Base-by-base conservation (phyloP, 306 rosid species). In the Vigna unguiculata region DNA sequence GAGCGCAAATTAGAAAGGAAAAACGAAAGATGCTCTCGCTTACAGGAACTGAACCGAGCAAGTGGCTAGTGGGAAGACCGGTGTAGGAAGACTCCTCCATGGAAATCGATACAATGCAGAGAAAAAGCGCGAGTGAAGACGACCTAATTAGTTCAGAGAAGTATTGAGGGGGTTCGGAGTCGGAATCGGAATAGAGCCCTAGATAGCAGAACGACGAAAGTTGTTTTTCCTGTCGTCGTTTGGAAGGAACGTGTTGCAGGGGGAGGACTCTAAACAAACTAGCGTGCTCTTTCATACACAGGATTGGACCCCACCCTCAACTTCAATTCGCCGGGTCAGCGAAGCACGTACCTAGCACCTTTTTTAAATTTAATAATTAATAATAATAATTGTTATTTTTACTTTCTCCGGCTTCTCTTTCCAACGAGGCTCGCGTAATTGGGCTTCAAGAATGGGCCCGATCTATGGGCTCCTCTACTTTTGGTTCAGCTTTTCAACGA, bases 41-140 rank as follows among this genome's bases (percentile, higher is more conserved):
- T 58, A 95, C 99, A 4, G 99, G 99, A 77, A 96, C 99, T 34
- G 99, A 92, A 83, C 99, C 99, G 73, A 91, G 93, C 91, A 96
- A 88, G 86, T 92, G 96, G 86, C 98, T 96, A 62, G 98, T 91
- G 45, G 98, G 88, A 57, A 96, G 92, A 73, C 84, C 83, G 19
- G 89, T 82, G 90, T 77, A 87, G n/a, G 96, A 85, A 52, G 96
- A 83, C 51, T 91, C 97, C 34, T 92, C 98, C 97, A 96, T 81
- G 3, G 76, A 82, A 77, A 13, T 4, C 2, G 24, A 14, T 46
- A 41, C 67, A 81, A 75, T 69, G 81, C 73, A 40, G 10, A 60
- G 41, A 49, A 24, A 16, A 34, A 66, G 14, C 16, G 49, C 11
- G 5, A 10, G 6, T 6, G 60, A 28, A 32, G 12, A 15, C 16